Base-by-base conservation (phyloP, 2,329 filamentous ascomycete species). In the Fusarium kyushuense region DNA sequence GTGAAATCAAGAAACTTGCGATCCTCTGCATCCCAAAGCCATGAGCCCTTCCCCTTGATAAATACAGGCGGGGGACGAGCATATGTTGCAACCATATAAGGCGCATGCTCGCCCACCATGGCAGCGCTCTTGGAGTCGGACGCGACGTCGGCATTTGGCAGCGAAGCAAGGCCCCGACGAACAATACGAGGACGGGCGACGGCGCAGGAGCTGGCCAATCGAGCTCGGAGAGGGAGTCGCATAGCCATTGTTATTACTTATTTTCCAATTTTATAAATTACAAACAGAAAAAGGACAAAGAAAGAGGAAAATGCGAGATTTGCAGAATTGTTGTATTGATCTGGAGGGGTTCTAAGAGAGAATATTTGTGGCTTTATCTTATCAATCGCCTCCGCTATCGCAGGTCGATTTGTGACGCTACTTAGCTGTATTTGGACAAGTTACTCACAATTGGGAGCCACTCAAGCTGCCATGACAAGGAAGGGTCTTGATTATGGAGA, bases 31-130 rank as follows among this genome's bases (percentile, higher is more conserved):
- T 99, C 96, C 88, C 90, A 98, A 66, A 99, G 80, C 78, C 94
- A 94, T 63, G 91, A 94, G 4, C 96, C 96, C 76, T 93, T 84
- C 67, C 94, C 96, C 78, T 90, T 92, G 60, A 94, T 89, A 79
- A 99, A 97, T 76, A 98, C 92, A 3, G 94, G 93, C 43, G 92
- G 86, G 48, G 96, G 95, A 27, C 96, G 92, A 53, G 93, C 89
- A 80, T 99, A 99, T 54, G 96, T 99, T 3, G 94, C 91, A 29
- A 99, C 92, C 95, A 99, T 98, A 81, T 90, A 98, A 5, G 92
- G 91, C 32, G 90, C 86, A 74, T 94, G 89, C 64, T 92, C 88
- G 70, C 88, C 85, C 69, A 97, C 88, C 62, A 97, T 86, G 30
- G 89, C 86, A 33, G 89, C 87, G 69, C 92, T 96, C 72, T 88